A percentile compares a stretch with the other conserved stretches of the same genome.
Evolutionary conservation across 352 stramenopile genomes (phyloP).

Genomic region (Phytophthora citrophthora): DNA sequence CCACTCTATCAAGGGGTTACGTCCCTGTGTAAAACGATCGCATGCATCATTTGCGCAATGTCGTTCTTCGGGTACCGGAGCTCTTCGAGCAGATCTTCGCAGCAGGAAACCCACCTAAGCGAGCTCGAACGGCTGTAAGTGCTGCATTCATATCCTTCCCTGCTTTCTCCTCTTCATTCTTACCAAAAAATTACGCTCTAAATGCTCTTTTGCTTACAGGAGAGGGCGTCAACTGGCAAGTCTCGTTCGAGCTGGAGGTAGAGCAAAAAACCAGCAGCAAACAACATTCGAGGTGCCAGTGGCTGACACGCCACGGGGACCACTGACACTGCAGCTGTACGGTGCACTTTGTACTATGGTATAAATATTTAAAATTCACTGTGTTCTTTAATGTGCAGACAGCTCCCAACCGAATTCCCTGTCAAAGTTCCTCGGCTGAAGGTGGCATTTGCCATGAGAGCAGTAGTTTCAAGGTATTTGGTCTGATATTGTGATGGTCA

Average conservation of each 20-base stretch:
- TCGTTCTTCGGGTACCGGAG: slow-evolving; percentile 76
- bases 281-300: slow-evolving; percentile 83
- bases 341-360: slow-evolving; percentile 5
- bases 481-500: not conserved
- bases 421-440: slow-evolving; percentile 70
- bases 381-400: slow-evolving; percentile 40
- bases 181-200: not conserved
- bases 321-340: slow-evolving; percentile 59
- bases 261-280: slow-evolving; percentile 87
- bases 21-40: slow-evolving; percentile 13
- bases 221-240: slow-evolving; percentile 79
- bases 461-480: not conserved
- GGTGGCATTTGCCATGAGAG: slow-evolving; percentile 26
- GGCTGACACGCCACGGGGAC: slow-evolving; percentile 59
- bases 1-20: slow-evolving; percentile 5
- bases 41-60: slow-evolving; percentile 34
- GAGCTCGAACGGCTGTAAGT: slow-evolving; percentile 83
- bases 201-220: slow-evolving; percentile 35
- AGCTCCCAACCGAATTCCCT: slow-evolving; percentile 73
- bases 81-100: slow-evolving; percentile 50
- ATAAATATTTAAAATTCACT: slow-evolving; percentile 5
- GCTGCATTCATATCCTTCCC: not conserved
- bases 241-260: slow-evolving; percentile 79
- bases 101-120: slow-evolving; percentile 82
- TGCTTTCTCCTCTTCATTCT: not conserved